Percentiles rank a stretch among this genome's conserved stretches.
Evolutionary conservation across 768 basidiomycete genomes (phyloP).

Genomic region (Trametes elegans): DNA sequence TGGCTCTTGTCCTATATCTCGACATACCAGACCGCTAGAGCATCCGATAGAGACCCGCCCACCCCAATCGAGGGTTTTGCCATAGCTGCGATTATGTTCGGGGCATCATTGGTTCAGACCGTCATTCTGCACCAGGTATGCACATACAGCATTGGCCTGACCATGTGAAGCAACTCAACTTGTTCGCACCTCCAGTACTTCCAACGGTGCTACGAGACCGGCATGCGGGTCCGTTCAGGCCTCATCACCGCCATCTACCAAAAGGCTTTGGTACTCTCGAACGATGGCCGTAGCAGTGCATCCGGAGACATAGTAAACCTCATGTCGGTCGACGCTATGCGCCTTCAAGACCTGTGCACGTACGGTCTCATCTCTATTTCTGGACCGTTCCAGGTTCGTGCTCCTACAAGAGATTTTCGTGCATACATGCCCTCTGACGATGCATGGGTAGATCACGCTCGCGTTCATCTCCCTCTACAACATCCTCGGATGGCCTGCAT

Average conservation of each 20-base stretch:
- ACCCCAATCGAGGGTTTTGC: constrained; percentile 66
- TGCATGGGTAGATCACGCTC: constrained; percentile 58
- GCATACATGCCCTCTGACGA: neutral
- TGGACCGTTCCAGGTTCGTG: constrained; percentile 76
- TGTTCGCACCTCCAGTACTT: constrained; percentile 64
- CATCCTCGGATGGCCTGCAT: constrained; percentile 88
- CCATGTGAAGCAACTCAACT: neutral
- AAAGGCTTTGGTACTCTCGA: constrained; percentile 83
- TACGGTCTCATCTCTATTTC: constrained; percentile 84
- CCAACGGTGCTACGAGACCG: constrained; percentile 77
- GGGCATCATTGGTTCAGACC: constrained; percentile 75
- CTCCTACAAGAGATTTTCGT: neutral
- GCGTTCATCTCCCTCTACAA: constrained; percentile 90
- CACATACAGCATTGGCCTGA: no score
- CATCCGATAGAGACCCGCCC: constrained; percentile 25
- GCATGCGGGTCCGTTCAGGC: constrained; percentile 93
- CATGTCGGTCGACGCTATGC: constrained; percentile 83
- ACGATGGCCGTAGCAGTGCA: constrained; percentile 76
- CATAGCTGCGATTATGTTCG: constrained; percentile 79
- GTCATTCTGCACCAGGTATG: constrained; percentile 74
- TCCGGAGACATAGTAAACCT: constrained; percentile 94
- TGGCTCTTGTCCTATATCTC: constrained; percentile 81
- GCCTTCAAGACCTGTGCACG: constrained; percentile 77
- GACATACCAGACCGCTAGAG: constrained; percentile 56
- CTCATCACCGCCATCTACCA: constrained; percentile 83